phyloP scores from a whole-genome alignment of 495 filamentous ascomycete species.

The Aspergillus sparsus region DNA sequence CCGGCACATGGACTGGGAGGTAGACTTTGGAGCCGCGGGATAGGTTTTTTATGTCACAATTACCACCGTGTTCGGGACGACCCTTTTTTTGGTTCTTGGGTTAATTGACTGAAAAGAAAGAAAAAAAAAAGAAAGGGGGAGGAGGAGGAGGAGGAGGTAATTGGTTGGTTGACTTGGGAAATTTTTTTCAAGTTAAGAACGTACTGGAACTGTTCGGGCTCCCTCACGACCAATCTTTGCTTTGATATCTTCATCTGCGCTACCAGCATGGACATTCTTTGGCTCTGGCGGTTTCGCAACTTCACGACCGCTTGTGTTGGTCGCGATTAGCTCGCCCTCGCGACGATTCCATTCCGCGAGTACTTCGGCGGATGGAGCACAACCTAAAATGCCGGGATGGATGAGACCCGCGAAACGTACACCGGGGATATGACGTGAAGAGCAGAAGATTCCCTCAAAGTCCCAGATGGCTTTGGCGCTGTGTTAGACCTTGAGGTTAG shows the following conservation, averaged over 20 bases:
- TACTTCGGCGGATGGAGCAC: constrained; percentile 73
- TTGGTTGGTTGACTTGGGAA: not conserved
- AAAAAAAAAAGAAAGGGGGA: too few species aligned
- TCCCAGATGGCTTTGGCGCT: constrained; percentile 98
- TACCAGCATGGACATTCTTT: constrained; percentile 70
- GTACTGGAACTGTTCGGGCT: constrained; percentile 80
- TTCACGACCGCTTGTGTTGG: constrained; percentile 63
- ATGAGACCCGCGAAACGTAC: constrained; percentile 91
- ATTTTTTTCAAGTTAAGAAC: constrained; percentile 4
- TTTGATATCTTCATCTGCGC: constrained; percentile 59
- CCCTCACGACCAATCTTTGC: constrained; percentile 83
- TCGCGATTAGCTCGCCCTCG: constrained; percentile 74
- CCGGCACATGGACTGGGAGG: constrained; percentile 80
- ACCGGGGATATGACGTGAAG: constrained; percentile 84
- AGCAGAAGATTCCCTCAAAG: constrained; percentile 93
- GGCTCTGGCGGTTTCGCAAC: constrained; percentile 81
- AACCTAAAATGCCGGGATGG: constrained; percentile 91
- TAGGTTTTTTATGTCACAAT: constrained; percentile 91
- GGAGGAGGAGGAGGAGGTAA: not conserved
- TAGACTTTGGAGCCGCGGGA: constrained; percentile 85
- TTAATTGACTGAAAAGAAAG: not conserved
- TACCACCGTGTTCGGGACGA: constrained; percentile 59
- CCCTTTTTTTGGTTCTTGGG: constrained; percentile 33
- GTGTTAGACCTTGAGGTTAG: not conserved
- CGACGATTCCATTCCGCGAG: constrained; percentile 79